Base-by-base conservation (phyloP, 192 early-diverging fungal species). In the Gryganskiella cystojenkinii region DNA sequence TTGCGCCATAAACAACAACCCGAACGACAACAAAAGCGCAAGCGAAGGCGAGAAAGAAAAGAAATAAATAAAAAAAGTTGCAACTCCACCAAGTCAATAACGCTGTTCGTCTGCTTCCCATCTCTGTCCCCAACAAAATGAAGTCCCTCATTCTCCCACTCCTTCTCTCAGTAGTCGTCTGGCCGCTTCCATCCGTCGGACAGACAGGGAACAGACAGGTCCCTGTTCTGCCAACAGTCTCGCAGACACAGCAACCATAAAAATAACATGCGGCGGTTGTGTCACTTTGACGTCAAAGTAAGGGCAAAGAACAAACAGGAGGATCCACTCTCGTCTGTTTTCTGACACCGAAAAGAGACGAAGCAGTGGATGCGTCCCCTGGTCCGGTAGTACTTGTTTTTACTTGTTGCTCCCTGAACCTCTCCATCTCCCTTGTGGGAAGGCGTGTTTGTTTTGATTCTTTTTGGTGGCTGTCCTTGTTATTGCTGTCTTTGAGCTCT, bases 51-150 rank as follows among this genome's bases (percentile, higher is more conserved):
- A 54, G 14, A 37, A 50, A 24, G 24, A 54, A 43, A 17, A 17
- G 19, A 0, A 43, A 44, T 19, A 27, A 42, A 52, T 54, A 33
- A 33, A 47, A 34, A 57, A 49, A 67, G 55, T 67, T 46, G 44
- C 33, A 56, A 67, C 65, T 57, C 51, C 53, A 47, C 60, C 30
- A 7, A 20, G 57, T 24, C 57, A 24, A 14, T 40, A n/a, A n/a
- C n/a, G n/a, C n/a, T n/a, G n/a, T 61, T 35, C 35, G 52, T 25
- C 28, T 69, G 51, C 34, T 44, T 57, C 60, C 60, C 68, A 57
- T 50, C 61, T 27, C 57, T 20, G 44, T 60, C 49, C 64, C 67
- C 68, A 56, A 70, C 37, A 40, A 40, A 40, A n/a, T n/a, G n/a
- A 40, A 40, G 37, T 40, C 37, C 37, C 37, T 40, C 37, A 40